Evolutionary conservation across 1,284 basidiomycete species (phyloP), one percentile per base, ranked within the genome.

Genomic region (Ustanciosporium gigantosporum): DNA sequence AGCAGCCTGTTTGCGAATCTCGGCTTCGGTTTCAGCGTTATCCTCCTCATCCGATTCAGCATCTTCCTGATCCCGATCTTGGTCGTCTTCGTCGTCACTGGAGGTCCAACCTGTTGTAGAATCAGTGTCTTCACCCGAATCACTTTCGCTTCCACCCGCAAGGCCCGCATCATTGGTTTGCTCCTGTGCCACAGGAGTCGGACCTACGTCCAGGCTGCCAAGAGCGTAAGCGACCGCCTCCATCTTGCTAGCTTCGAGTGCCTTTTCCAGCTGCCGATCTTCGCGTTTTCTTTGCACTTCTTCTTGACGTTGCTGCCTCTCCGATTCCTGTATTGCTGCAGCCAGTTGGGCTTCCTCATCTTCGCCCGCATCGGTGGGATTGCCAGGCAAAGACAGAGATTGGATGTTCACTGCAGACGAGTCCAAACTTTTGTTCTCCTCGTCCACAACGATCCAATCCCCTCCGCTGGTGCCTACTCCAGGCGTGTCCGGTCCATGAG

Each of bases 1-100:
- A 16, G 83, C 81, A 50, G 87, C 90, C 34, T 89, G 84, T 23
- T 85, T 84, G 15, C 83, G 82, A 47, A 88, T 86, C 36, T 79
- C 81, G 34, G 78, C 80, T 4, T 62, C 82, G 32, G 83, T 82
- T 13, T 53, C 49, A 19, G 60, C 47, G 25, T 48, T 36, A 20
- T 69, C 68, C 4, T 67, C 62, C 8, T 21, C 48, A 31, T 31
- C 40, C 0, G 31, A 20, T 15, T 32, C 21, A 7, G 25, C 42
- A 4, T 70, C 80, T 9, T 29, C 43, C 17, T 60, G 46, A 9
- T 68, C 51, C n/a, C n/a, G n/a, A 17, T 71, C 70, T 9, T 83
- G 82, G 9, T 75, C 78, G 17, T 78, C 78, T 11, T 77, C 77
- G 2, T 83, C 82, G 36, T 83, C 82, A 44, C 37, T 84, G 82